Evolutionary conservation across 306 rosid species (phyloP).

Genomic region (Quercus cerris): DNA sequence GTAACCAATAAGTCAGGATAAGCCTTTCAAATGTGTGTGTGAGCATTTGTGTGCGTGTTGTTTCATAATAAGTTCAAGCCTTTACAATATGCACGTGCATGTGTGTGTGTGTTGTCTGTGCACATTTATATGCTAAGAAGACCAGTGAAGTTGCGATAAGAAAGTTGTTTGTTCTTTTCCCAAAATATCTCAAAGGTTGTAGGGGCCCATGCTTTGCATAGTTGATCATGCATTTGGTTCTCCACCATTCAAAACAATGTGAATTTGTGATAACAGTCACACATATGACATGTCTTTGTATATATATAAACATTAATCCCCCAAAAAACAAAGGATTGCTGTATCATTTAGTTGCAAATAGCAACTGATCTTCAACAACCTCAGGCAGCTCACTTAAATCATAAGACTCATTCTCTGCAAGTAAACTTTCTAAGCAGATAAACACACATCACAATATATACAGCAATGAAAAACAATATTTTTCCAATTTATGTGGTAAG

Average conservation of each 20-base stretch:
- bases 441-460: background rate
- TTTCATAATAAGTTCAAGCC: background rate
- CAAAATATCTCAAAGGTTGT: background rate
- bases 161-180: background rate
- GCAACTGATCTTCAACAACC: no score
- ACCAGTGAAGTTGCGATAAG: slow-evolving; percentile 7
- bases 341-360: no score
- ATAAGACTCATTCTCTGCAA: no score
- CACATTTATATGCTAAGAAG: background rate
- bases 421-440: background rate
- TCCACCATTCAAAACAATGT: background rate
- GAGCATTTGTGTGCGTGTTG: background rate
- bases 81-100: background rate
- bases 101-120: background rate
- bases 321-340: background rate
- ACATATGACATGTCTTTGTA: background rate
- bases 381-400: no score
- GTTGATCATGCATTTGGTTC: background rate
- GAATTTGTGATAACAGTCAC: background rate
- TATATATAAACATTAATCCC: background rate
- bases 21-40: background rate
- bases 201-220: background rate
- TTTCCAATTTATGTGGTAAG: background rate
- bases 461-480: background rate
- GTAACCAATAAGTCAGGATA: background rate